Conservation (phyloP, 306 rosid species). For the Herpetospermum pedunculosum region DNA sequence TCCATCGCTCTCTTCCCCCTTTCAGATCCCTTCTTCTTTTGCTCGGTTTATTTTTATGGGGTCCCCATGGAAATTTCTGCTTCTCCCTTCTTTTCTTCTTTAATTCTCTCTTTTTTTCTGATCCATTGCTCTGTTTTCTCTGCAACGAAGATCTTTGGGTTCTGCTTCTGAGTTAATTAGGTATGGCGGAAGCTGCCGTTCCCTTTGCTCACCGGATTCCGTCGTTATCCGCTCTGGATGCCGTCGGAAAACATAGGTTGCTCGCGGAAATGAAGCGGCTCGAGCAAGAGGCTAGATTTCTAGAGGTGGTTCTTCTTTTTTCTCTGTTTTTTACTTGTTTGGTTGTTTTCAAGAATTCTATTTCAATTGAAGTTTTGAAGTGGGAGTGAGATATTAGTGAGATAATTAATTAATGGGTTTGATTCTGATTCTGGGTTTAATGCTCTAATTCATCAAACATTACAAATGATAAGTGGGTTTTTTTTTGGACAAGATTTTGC, state of each 20-base stretch:
- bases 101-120: background rate
- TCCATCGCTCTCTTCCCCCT: background rate
- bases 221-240: slow-evolving; percentile 49
- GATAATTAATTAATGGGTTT: background rate
- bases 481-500: too few species aligned
- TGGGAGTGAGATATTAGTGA: background rate
- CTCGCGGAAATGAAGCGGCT: slow-evolving; percentile 76
- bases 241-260: slow-evolving; percentile 87
- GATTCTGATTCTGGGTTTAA: background rate
- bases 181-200: slow-evolving; percentile 48
- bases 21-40: background rate
- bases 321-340: background rate
- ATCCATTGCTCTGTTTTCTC: background rate
- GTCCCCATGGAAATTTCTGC: background rate
- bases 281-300: slow-evolving; percentile 80
- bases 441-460: background rate
- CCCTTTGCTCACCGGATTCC: slow-evolving; percentile 52
- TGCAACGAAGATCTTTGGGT: background rate
- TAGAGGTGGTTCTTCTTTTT: slow-evolving; percentile 41
- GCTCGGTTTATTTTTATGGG: too few species aligned
- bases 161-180: slow-evolving; percentile 24
- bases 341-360: background rate
- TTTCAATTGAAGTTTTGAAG: background rate
- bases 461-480: too few species aligned
- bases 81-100: background rate